phyloP scores from a whole-genome alignment of 2,329 filamentous ascomycete species.

The Parafenestella ontariensis region DNA sequence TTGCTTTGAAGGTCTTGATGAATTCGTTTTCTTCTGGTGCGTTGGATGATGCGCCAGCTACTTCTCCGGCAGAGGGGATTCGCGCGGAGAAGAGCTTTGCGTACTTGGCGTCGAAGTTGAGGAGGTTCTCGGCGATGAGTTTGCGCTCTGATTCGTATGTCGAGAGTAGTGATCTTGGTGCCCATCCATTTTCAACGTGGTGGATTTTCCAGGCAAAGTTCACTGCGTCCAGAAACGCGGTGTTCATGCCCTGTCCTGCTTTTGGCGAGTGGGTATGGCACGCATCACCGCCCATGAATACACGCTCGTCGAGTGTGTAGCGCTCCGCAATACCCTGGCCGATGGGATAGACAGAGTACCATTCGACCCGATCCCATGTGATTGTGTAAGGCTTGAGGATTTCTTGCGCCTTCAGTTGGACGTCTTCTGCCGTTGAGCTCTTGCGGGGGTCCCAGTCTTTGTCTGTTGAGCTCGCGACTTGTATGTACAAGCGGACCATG shows the following conservation, averaged over 20 bases:
- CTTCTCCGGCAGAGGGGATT: slow-evolving; percentile 74
- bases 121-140: slow-evolving; percentile 80
- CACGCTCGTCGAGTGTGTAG: slow-evolving; percentile 69
- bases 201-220: slow-evolving; percentile 98
- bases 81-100: slow-evolving; percentile 87
- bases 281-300: slow-evolving; percentile 71
- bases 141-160: slow-evolving; percentile 90
- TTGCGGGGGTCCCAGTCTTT: slow-evolving; percentile 68
- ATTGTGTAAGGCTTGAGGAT: slow-evolving; percentile 67
- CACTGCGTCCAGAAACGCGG: slow-evolving; percentile 69
- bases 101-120: slow-evolving; percentile 88
- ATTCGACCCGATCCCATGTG: slow-evolving; percentile 69
- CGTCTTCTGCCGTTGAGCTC: slow-evolving; percentile 65
- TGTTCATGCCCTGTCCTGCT: slow-evolving; percentile 70
- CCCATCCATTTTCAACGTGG: slow-evolving; percentile 83
- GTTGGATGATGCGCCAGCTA: slow-evolving; percentile 65
- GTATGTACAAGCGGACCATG: slow-evolving; percentile 63
- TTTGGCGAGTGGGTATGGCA: slow-evolving; percentile 71
- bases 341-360: slow-evolving; percentile 72
- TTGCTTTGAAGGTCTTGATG: slow-evolving; percentile 87
- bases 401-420: slow-evolving; percentile 64
- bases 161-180: slow-evolving; percentile 74
- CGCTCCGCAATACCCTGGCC: slow-evolving; percentile 70
- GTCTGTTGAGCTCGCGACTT: slow-evolving; percentile 69
- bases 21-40: slow-evolving; percentile 72